phyloP scores from a whole-genome alignment of 345 rosid genomes.

The Ceriops decandra region DNA sequence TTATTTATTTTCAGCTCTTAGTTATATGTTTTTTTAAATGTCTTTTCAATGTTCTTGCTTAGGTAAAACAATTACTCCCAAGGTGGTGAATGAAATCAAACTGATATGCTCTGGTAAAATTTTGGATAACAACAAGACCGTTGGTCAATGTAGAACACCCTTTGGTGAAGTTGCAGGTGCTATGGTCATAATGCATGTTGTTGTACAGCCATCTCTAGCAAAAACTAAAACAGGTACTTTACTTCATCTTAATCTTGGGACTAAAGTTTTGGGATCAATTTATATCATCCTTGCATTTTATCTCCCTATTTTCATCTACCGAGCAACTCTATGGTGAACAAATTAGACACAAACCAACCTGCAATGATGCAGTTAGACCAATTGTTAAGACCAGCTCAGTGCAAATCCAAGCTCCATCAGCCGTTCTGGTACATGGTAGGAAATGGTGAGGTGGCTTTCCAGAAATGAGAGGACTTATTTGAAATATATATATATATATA shows the following conservation, averaged over 20 bases:
- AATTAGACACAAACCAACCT: not conserved
- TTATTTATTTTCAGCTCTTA: not conserved
- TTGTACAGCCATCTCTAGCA: constrained; percentile 74
- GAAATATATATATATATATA: not conserved
- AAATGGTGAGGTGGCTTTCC: not conserved
- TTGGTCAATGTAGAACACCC: constrained; percentile 80
- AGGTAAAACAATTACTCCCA: constrained; percentile 78
- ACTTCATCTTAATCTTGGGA: not conserved
- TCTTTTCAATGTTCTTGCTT: not conserved
- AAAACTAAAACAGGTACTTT: constrained; percentile 62
- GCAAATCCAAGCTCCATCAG: not conserved
- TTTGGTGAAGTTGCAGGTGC: constrained; percentile 65
- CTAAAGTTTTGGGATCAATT: too few species aligned
- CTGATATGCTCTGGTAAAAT: constrained; percentile 83
- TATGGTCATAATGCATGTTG: constrained; percentile 73
- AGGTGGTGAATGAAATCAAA: constrained; percentile 76
- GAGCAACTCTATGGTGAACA: not conserved
- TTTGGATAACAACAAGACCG: constrained; percentile 76
- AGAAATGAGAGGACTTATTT: not conserved
- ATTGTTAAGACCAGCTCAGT: not conserved
- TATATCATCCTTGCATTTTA: not conserved
- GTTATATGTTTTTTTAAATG: constrained; percentile 1
- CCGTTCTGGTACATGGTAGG: not conserved
- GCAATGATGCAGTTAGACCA: not conserved
- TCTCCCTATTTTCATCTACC: not conserved